Percentiles rank a stretch among this genome's conserved stretches.
Evolutionary conservation across 768 basidiomycete genomes (phyloP).

Genomic region (Mycena capillaripes): DNA sequence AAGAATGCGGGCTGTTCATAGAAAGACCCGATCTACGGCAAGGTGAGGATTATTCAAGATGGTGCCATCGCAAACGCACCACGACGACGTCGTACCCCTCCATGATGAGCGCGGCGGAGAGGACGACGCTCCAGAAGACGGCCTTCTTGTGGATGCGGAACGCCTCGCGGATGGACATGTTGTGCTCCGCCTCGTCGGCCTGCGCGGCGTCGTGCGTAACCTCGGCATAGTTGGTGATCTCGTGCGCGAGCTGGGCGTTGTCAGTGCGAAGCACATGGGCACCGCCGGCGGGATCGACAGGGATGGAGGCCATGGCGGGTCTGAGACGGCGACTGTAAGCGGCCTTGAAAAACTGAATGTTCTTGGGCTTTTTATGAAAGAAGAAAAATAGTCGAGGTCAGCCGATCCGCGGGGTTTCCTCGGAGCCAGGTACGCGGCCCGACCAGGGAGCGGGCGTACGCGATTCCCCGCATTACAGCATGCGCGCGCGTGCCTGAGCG

Average conservation of each 20-base stretch:
- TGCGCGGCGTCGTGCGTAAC: conserved; percentile 34
- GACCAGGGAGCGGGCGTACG: background rate
- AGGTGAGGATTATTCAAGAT: background rate
- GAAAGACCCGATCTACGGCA: conserved; percentile 24
- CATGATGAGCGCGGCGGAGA: conserved; percentile 42
- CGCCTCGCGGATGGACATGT: conserved; percentile 38
- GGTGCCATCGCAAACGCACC: conserved; percentile 27
- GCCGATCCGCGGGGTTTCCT: background rate
- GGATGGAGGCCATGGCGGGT: too few species aligned
- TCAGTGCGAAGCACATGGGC: conserved; percentile 57
- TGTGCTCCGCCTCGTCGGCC: conserved; percentile 39
- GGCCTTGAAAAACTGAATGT: background rate
- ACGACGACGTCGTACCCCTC: conserved; percentile 44
- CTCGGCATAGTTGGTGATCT: conserved; percentile 37
- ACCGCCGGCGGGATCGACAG: too few species aligned
- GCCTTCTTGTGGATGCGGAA: conserved; percentile 40
- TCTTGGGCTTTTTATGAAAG: background rate
- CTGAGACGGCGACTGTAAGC: too few species aligned
- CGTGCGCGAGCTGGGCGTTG: conserved; percentile 31
- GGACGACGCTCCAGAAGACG: conserved; percentile 39
- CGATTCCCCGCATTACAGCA: too few species aligned
- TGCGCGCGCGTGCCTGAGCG: background rate
- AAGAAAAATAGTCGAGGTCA: background rate
- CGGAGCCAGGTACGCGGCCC: conserved; percentile 1
- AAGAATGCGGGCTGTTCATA: conserved; percentile 37